Evolutionary conservation across 1,284 basidiomycete species (phyloP).

Genomic region (Coriolopsis trogii): DNA sequence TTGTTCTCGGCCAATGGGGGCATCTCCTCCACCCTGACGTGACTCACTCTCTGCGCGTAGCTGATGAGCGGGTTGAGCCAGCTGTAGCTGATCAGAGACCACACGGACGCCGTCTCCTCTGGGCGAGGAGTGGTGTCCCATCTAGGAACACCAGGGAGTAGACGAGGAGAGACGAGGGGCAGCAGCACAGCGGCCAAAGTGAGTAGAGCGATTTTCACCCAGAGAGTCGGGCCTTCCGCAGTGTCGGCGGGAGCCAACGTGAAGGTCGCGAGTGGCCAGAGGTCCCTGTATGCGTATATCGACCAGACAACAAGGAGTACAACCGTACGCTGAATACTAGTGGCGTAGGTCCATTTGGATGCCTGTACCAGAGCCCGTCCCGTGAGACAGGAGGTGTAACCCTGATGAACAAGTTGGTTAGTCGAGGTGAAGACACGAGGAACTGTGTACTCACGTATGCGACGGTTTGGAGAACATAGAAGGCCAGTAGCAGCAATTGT

Average conservation of each 20-base stretch:
- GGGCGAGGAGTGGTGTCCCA: conserved; percentile 46
- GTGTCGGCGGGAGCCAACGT: conserved; percentile 42
- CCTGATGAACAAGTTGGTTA: too few relatives aligned
- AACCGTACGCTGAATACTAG: conserved; percentile 25
- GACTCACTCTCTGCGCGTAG: conserved; percentile 18
- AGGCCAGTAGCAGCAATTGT: too few relatives aligned
- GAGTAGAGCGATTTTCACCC: conserved; percentile 41
- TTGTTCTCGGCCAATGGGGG: conserved; percentile 50
- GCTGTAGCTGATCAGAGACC: conserved; percentile 57
- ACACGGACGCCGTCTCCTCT: conserved; percentile 63
- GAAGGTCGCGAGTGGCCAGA: conserved; percentile 50
- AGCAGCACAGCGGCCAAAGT: conserved; percentile 43
- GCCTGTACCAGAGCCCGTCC: too few relatives aligned
- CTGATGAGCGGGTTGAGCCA: conserved; percentile 46
- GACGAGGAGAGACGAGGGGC: conserved; percentile 48
- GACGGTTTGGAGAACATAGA: too few relatives aligned
- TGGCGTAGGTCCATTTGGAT: background rate
- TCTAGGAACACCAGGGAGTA: conserved; percentile 38
- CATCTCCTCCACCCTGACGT: conserved; percentile 27
- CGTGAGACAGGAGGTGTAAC: too few relatives aligned
- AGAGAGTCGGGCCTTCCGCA: conserved; percentile 35
- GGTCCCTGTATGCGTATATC: conserved; percentile 51
- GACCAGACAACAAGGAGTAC: conserved; percentile 42
- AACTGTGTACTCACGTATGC: too few relatives aligned
- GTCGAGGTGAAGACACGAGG: too few relatives aligned